These are phyloP conservation scores for Podospora anserina DNA, from an alignment of 495 filamentous ascomycete species.

Conservation along the genomic window DNA sequence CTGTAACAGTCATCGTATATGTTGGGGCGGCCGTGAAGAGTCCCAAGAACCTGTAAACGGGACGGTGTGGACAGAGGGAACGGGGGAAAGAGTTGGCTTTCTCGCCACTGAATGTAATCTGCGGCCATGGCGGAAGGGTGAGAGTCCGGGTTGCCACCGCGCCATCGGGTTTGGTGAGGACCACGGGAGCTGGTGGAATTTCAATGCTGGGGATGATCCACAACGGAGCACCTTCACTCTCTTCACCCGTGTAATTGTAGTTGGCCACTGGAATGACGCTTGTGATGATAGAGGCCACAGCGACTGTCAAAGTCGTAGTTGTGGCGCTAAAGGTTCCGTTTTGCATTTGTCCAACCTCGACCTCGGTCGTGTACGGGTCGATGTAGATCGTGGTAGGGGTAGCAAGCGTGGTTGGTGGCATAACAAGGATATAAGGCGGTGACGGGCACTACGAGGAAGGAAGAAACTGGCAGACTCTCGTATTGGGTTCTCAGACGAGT, in stretches of 20 bases:
- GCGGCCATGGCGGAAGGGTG: not conserved
- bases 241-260: not conserved
- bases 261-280: not conserved
- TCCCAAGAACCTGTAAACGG: too few relatives aligned
- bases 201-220: not conserved
- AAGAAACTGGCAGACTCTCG: constrained; percentile 40
- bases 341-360: not conserved
- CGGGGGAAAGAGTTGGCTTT: not conserved
- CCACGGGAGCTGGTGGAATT: not conserved
- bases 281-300: not conserved
- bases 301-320: not conserved
- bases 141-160: not conserved
- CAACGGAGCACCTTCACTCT: not conserved
- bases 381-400: not conserved
- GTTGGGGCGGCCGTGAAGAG: too few relatives aligned
- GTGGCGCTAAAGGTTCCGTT: not conserved
- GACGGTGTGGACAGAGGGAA: too few relatives aligned
- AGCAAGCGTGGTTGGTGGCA: not conserved
- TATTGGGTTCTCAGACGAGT: constrained; percentile 62
- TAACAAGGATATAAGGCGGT: not conserved
- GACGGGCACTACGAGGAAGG: constrained; percentile 40
- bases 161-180: not conserved
- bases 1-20: too few relatives aligned
- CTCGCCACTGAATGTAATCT: not conserved
- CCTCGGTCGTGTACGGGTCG: constrained; percentile 2